Evolutionary conservation across 768 basidiomycete genomes (phyloP).

Genomic region (Coprinopsis cinerea): DNA sequence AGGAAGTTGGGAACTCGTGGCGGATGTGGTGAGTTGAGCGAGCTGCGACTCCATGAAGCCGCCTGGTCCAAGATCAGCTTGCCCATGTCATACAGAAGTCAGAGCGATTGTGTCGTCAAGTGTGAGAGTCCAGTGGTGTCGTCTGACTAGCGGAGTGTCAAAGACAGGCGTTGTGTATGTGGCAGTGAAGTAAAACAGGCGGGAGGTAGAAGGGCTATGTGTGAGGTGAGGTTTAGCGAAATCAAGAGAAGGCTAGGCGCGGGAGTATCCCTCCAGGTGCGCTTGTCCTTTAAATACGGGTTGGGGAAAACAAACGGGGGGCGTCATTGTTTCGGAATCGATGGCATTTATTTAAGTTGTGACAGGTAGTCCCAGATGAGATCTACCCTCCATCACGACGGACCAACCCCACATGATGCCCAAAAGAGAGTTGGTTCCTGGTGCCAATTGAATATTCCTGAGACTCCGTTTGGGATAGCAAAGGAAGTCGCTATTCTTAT

Average conservation of each 20-base stretch:
- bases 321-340: background rate
- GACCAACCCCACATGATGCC: slow-evolving; percentile 1
- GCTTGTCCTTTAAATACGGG: background rate
- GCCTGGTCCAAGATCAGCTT: slow-evolving; percentile 9
- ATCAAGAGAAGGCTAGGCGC: background rate
- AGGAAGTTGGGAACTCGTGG: slow-evolving; percentile 7
- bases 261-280: background rate
- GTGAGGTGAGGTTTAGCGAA: background rate
- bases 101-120: no score
- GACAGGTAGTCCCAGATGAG: background rate
- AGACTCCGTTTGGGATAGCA: no score
- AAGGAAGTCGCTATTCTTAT: no score
- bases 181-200: no score
- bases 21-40: slow-evolving; percentile 2
- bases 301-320: background rate
- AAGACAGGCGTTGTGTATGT: no score
- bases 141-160: no score
- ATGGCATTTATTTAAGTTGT: background rate
- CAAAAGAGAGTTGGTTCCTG: background rate
- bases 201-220: no score
- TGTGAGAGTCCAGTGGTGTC: no score
- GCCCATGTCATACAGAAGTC: background rate
- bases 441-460: background rate
- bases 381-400: background rate
- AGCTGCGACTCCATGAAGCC: slow-evolving; percentile 9